phyloP scores from a whole-genome alignment of 1,284 basidiomycete genomes.

The Mycena citricolor region DNA sequence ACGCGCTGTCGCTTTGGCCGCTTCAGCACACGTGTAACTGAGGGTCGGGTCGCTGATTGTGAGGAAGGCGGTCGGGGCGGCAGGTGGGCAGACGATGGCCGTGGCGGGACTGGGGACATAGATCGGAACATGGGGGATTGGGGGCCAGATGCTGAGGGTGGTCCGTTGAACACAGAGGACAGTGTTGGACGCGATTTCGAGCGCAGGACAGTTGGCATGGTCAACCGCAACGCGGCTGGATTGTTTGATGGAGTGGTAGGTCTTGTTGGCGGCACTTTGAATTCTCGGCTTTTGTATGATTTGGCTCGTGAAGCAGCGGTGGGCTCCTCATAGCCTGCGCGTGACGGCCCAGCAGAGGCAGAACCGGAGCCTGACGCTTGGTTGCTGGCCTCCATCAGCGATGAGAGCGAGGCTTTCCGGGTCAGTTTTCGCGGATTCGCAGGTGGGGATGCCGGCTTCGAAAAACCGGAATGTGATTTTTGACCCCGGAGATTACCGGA shows the following conservation, averaged over 20 bases:
- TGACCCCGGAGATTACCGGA: constrained; percentile 72
- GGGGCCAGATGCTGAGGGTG: constrained; percentile 34
- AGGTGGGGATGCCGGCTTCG: constrained; percentile 70
- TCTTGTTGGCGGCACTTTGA: constrained; percentile 69
- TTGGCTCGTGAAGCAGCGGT: constrained; percentile 79
- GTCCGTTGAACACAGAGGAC: constrained; percentile 63
- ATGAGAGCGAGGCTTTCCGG: constrained; percentile 75
- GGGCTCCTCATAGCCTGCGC: constrained; percentile 65
- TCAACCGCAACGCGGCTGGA: constrained; percentile 71
- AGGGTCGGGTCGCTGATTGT: no score
- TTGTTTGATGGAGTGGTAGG: constrained; percentile 77
- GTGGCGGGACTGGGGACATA: constrained; percentile 56
- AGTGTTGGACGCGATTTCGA: constrained; percentile 72
- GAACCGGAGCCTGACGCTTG: constrained; percentile 57
- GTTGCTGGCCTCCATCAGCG: constrained; percentile 59
- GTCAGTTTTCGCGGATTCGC: constrained; percentile 56
- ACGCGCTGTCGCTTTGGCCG: constrained; percentile 69
- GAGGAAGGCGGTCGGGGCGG: constrained; percentile 22
- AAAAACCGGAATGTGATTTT: constrained; percentile 76
- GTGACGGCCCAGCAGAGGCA: constrained; percentile 36
- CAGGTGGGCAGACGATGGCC: constrained; percentile 52
- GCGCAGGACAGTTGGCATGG: constrained; percentile 80
- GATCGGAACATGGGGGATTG: constrained; percentile 41
- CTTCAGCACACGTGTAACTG: constrained; percentile 68
- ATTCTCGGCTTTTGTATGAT: constrained; percentile 62